A percentile compares a stretch with the other conserved stretches of the same genome.
phyloP scores from a whole-genome alignment of 352 stramenopile species.

The Phytopythium oedochilum region DNA sequence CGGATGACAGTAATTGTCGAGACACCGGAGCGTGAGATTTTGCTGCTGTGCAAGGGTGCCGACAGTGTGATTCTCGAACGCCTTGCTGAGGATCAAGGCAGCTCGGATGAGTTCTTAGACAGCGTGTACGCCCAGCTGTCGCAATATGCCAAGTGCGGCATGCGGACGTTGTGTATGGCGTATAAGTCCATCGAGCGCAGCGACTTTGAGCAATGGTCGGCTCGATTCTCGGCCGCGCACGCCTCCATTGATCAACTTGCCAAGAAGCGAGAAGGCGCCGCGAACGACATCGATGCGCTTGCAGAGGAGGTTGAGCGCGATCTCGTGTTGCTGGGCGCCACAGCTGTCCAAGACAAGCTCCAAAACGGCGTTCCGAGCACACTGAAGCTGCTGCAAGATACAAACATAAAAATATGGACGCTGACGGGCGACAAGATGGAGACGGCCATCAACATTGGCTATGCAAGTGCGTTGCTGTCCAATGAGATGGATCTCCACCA shows the following conservation, averaged over 20 bases:
- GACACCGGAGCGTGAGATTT: conserved; percentile 44
- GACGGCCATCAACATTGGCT: conserved; percentile 95
- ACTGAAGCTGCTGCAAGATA: conserved; percentile 78
- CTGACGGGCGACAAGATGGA: conserved; percentile 95
- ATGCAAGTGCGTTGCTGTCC: conserved; percentile 81
- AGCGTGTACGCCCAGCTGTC: conserved; percentile 48
- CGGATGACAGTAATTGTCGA: conserved; percentile 96
- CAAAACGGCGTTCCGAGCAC: conserved; percentile 88
- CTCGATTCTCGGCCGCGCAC: conserved; percentile 44
- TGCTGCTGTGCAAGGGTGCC: conserved; percentile 74
- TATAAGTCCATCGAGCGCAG: conserved; percentile 47
- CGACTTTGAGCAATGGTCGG: conserved; percentile 59
- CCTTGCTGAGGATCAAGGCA: conserved; percentile 28
- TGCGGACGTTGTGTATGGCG: conserved; percentile 77
- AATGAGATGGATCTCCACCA: conserved; percentile 77
- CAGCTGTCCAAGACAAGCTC: conserved; percentile 92
- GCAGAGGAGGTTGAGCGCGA: conserved; percentile 83
- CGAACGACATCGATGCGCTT: conserved; percentile 70
- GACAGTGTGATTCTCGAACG: conserved; percentile 81
- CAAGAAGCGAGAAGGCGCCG: conserved; percentile 52
- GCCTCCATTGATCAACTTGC: conserved; percentile 69
- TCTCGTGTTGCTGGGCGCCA: conserved; percentile 80
- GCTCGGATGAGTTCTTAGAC: conserved; percentile 5
- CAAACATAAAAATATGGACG: conserved; percentile 94
- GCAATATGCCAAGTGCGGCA: conserved; percentile 58